Percentiles rank a stretch among this genome's conserved stretches.
Conservation (phyloP, 176 grass and related monocot species). For the Panicum miliaceum region DNA sequence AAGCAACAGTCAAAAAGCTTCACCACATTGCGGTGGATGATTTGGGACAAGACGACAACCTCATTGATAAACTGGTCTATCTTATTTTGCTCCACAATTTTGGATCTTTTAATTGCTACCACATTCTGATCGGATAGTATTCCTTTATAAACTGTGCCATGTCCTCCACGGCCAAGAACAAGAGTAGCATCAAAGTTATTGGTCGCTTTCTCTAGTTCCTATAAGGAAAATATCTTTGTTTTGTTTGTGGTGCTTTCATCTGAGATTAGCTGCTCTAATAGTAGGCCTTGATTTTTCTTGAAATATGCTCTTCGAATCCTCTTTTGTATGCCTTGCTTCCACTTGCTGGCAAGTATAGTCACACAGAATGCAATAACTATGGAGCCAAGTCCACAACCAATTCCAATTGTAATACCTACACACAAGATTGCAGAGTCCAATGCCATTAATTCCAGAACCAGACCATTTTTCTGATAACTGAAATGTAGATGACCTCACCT, state of each 20-base stretch:
- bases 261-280: constrained; percentile 29
- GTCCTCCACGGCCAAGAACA: constrained; percentile 52
- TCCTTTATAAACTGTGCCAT: constrained; percentile 57
- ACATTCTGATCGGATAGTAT: constrained; percentile 33
- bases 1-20: constrained; percentile 60
- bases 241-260: constrained; percentile 8
- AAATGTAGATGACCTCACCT: not conserved
- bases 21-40: constrained; percentile 55
- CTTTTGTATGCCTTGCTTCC: constrained; percentile 8
- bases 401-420: constrained; percentile 30
- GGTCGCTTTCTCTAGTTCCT: constrained; percentile 52
- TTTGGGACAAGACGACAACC: constrained; percentile 52
- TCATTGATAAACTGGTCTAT: constrained; percentile 64
- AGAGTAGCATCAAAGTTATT: constrained; percentile 42
- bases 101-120: constrained; percentile 55
- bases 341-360: not conserved
- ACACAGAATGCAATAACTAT: not conserved
- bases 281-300: constrained; percentile 38
- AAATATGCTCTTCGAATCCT: constrained; percentile 11
- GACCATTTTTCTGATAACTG: not conserved
- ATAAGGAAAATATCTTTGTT: constrained; percentile 47
- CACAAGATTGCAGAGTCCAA: not conserved
- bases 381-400: not conserved
- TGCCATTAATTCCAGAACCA: not conserved
- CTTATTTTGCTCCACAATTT: constrained; percentile 46